Percentiles rank a stretch among this genome's conserved stretches.
phyloP scores from a whole-genome alignment of 345 rosid genomes.

The Lepidium africanum region DNA sequence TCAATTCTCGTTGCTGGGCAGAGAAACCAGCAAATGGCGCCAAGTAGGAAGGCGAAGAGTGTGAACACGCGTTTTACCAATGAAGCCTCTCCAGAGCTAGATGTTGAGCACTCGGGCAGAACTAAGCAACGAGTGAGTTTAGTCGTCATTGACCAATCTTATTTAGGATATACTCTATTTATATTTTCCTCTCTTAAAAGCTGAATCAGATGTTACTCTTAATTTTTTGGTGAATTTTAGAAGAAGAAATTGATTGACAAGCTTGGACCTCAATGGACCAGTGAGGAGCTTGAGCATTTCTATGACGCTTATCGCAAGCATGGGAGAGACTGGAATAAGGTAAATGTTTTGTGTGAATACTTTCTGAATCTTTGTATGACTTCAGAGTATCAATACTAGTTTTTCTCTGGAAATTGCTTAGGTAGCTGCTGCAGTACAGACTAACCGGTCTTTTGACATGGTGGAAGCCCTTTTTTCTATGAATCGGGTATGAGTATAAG shows the following conservation, averaged over 20 bases:
- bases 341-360: conserved; percentile 11
- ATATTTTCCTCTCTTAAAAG: not conserved
- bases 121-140: conserved; percentile 53
- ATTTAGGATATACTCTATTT: not conserved
- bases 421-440: conserved; percentile 55
- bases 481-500: conserved; percentile 54
- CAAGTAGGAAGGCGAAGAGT: conserved; percentile 61
- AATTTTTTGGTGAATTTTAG: conserved; percentile 20
- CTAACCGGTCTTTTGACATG: conserved; percentile 73
- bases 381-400: not conserved
- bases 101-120: conserved; percentile 43
- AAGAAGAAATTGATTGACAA: conserved; percentile 71
- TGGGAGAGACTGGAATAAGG: conserved; percentile 87
- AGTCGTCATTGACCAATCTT: not conserved
- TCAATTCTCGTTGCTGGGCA: conserved; percentile 16
- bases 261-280: conserved; percentile 90
- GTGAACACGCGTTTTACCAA: conserved; percentile 20
- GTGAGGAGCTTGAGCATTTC: conserved; percentile 73
- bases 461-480: conserved; percentile 78
- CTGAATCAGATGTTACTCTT: not conserved
- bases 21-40: conserved; percentile 46
- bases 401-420: conserved; percentile 22
- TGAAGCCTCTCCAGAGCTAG: conserved; percentile 31
- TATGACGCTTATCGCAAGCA: conserved; percentile 74
- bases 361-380: not conserved